These are phyloP conservation scores for Rhodamnia rubescens DNA, from an alignment of 345 rosid genomes.

Conservation along the genomic window DNA sequence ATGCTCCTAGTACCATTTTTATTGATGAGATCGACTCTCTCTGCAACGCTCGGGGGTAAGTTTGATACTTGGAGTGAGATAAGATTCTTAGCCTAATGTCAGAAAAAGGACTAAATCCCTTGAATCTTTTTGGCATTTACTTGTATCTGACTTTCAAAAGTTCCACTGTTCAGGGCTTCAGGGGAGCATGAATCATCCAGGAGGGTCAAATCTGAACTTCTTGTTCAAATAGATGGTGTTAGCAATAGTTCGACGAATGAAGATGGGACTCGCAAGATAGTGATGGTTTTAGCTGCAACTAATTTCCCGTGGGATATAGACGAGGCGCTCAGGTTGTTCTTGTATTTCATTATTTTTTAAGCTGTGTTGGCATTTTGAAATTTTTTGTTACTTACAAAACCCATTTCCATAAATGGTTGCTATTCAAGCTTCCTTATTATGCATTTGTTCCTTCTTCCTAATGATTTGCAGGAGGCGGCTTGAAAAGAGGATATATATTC, in stretches of 20 bases:
- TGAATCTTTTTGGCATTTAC: not conserved
- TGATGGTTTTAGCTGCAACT: slow-evolving; percentile 98
- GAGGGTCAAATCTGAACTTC: slow-evolving; percentile 98
- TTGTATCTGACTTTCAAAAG: not conserved
- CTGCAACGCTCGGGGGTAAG: slow-evolving; percentile 94
- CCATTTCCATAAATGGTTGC: not conserved
- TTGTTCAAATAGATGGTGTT: slow-evolving; percentile 99
- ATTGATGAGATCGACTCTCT: slow-evolving; percentile 97
- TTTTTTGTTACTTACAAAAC: not conserved
- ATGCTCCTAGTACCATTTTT: slow-evolving; percentile 95
- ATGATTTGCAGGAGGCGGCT: slow-evolving; percentile 80
- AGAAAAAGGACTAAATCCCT: not conserved
- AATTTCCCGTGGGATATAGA: slow-evolving; percentile 99
- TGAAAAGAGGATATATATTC: slow-evolving; percentile 97
- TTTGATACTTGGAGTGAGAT: not conserved
- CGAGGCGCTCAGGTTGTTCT: slow-evolving; percentile 78
- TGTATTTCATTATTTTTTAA: not conserved
- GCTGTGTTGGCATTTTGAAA: not conserved
- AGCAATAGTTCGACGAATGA: slow-evolving; percentile 80
- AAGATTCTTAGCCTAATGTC: not conserved
- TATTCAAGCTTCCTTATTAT: not conserved
- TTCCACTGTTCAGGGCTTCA: slow-evolving; percentile 51
- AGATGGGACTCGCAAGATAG: slow-evolving; percentile 94
- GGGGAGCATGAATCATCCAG: slow-evolving; percentile 99
- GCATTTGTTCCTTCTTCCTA: not conserved